phyloP scores from a whole-genome alignment of 305 asterid species.

The Ruellia speciosa region DNA sequence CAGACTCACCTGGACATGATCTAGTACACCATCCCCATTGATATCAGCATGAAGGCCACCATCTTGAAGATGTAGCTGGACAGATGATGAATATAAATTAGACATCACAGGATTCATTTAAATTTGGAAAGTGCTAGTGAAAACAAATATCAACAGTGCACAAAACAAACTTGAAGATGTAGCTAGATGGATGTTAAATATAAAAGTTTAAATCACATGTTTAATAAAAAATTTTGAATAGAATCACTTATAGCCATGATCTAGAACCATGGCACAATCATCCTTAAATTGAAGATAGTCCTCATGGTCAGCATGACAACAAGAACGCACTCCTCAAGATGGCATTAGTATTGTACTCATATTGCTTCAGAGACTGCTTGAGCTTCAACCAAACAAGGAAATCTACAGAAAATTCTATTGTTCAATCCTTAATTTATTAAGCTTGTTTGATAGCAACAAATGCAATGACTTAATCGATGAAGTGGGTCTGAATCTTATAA shows the following conservation, averaged over 20 bases:
- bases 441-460: too few species aligned
- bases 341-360: not conserved
- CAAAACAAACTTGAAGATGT: not conserved
- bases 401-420: not conserved
- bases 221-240: not conserved
- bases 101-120: slow-evolving; percentile 12
- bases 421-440: too few species aligned
- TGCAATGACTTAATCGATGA: too few species aligned
- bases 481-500: too few species aligned
- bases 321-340: slow-evolving; percentile 1
- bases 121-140: slow-evolving; percentile 11
- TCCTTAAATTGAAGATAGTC: slow-evolving; percentile 3
- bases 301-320: slow-evolving; percentile 6
- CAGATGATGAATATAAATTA: slow-evolving; percentile 23
- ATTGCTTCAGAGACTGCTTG: not conserved
- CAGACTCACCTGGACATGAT: slow-evolving; percentile 85
- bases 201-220: too few species aligned
- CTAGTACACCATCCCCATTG: slow-evolving; percentile 94
- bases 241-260: slow-evolving; percentile 11
- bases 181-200: too few species aligned
- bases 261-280: slow-evolving; percentile 10
- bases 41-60: slow-evolving; percentile 99
- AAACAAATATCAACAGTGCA: slow-evolving; percentile 12
- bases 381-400: not conserved
- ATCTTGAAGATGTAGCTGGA: slow-evolving; percentile 96